Conservation (phyloP, 208 protist genomes). For the Acanthamoeba royreba region DNA sequence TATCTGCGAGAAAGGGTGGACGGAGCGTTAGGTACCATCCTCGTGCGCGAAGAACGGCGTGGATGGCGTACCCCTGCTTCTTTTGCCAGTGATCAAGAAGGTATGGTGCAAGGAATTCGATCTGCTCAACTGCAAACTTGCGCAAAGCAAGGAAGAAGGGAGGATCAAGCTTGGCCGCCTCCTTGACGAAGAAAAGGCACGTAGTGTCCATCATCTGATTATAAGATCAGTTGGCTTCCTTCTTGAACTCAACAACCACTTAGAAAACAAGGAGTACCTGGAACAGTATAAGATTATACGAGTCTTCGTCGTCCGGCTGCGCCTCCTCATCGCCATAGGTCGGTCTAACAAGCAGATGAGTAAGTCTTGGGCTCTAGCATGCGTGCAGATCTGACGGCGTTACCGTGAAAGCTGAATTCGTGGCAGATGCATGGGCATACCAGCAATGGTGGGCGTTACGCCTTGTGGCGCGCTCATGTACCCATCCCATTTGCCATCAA, state of each 20-base stretch:
- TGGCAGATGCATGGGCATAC: neutral
- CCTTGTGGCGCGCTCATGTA: neutral
- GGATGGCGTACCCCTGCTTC: conserved; percentile 38
- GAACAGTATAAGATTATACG: neutral
- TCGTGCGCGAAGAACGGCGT: neutral
- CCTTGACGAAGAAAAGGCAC: conserved; percentile 51
- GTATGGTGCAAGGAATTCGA: conserved; percentile 54
- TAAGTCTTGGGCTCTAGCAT: no score
- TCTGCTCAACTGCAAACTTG: conserved; percentile 7
- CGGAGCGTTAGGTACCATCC: neutral
- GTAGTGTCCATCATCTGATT: conserved; percentile 41
- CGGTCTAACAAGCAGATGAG: neutral
- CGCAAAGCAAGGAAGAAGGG: neutral
- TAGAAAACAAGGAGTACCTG: neutral
- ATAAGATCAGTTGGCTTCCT: neutral
- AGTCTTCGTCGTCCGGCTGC: neutral
- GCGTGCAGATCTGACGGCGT: no score
- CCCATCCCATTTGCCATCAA: neutral
- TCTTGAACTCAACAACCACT: neutral
- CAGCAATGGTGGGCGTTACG: neutral
- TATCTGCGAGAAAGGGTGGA: neutral
- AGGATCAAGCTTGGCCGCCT: neutral
- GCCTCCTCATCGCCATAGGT: neutral
- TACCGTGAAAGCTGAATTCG: neutral
- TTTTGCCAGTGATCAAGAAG: conserved; percentile 37